Percentiles rank a stretch among this genome's conserved stretches.
Evolutionary conservation across 148 eudicot species (phyloP).

Genomic region (Vaccinium corymbosum): DNA sequence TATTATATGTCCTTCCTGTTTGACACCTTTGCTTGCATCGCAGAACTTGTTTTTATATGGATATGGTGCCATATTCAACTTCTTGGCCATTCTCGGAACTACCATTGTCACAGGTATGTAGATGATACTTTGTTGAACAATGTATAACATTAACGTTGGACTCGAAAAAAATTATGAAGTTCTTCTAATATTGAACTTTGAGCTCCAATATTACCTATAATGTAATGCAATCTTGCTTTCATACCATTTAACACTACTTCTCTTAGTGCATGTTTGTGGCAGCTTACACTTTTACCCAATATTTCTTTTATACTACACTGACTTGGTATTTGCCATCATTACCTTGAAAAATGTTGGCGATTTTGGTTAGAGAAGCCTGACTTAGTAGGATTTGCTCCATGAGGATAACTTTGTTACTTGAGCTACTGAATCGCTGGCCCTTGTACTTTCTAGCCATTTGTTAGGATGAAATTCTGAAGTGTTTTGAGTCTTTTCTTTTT

Average conservation of each 20-base stretch:
- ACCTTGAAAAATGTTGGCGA: too few relatives aligned
- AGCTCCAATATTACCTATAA: background rate
- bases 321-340: background rate
- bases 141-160: background rate
- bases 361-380: background rate
- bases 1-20: background rate
- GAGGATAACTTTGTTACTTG: background rate
- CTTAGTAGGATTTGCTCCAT: background rate
- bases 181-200: background rate
- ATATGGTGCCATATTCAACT: constrained; percentile 92
- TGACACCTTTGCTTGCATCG: constrained; percentile 19
- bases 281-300: constrained; percentile 1
- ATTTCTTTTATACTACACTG: too few relatives aligned
- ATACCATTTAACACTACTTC: constrained; percentile 4
- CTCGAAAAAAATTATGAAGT: background rate
- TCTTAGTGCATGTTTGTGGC: constrained; percentile 15
- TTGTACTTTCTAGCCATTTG: background rate
- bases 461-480: background rate
- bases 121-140: background rate
- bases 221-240: background rate
- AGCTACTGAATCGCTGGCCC: constrained; percentile 1
- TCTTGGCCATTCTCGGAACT: constrained; percentile 62
- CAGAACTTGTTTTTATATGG: constrained; percentile 92
- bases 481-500: background rate
- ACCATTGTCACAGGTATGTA: constrained; percentile 22